Percentiles rank a stretch among this genome's conserved stretches.
Evolutionary conservation across 2,329 filamentous ascomycete genomes (phyloP).

Genomic region (Dactylellina cionopaga): DNA sequence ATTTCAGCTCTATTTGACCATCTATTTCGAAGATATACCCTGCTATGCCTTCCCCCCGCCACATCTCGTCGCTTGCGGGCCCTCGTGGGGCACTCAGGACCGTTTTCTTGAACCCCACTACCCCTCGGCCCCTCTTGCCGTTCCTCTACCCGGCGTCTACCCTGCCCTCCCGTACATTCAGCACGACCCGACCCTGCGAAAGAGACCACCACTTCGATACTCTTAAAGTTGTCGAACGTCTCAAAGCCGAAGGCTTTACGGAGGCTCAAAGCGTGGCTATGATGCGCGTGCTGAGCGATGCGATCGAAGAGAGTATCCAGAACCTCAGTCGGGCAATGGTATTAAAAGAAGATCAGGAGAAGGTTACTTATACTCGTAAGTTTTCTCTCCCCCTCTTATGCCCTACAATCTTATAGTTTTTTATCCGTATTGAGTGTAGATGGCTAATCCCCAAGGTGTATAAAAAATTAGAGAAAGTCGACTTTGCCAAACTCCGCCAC

Average conservation of each 20-base stretch:
- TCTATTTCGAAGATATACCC: neutral
- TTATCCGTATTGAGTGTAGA: neutral
- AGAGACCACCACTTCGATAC: constrained; percentile 98
- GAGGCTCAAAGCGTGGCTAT: constrained; percentile 96
- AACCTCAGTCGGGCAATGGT: constrained; percentile 99
- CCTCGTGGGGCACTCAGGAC: constrained; percentile 8
- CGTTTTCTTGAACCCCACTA: constrained; percentile 10
- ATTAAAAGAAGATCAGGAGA: constrained; percentile 88
- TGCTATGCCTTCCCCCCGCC: constrained; percentile 17
- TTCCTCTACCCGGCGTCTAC: constrained; percentile 27
- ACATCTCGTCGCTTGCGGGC: neutral
- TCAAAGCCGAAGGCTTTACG: constrained; percentile 91
- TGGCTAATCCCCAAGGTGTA: neutral
- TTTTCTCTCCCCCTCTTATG: neutral
- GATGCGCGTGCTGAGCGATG: constrained; percentile 96
- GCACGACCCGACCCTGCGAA: constrained; percentile 70
- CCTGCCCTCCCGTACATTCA: constrained; percentile 65
- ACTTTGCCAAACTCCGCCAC: constrained; percentile 95
- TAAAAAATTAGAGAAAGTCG: constrained; percentile 77
- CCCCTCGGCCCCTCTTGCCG: constrained; percentile 13
- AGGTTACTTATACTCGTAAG: constrained; percentile 73
- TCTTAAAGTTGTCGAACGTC: constrained; percentile 90
- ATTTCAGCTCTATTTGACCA: neutral
- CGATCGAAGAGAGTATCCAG: constrained; percentile 97
- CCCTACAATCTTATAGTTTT: neutral